Evolutionary conservation across 495 filamentous ascomycete genomes (phyloP).

Genomic region (Filosporella fistucella): DNA sequence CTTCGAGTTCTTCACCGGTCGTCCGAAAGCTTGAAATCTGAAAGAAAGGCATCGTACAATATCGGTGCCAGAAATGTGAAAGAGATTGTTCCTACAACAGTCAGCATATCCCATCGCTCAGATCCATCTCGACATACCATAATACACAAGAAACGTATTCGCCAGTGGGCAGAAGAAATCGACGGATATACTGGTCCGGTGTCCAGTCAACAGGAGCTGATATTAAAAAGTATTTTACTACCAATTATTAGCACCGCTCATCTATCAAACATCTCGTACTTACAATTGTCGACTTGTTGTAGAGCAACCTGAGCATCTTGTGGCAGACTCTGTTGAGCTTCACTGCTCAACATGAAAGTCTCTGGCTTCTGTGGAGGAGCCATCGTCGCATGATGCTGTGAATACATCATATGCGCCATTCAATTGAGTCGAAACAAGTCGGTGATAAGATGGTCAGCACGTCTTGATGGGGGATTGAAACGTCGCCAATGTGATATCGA

Average conservation of each 20-base stretch:
- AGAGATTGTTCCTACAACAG: conserved; percentile 84
- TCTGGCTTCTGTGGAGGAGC: conserved; percentile 76
- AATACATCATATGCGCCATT: conserved; percentile 43
- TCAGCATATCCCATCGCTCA: conserved; percentile 24
- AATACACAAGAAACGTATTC: conserved; percentile 98
- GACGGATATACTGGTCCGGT: conserved; percentile 90
- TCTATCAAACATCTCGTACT: conserved; percentile 28
- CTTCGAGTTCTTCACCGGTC: conserved; percentile 98
- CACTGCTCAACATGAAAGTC: conserved; percentile 95
- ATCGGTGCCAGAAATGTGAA: conserved; percentile 98
- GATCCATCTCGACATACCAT: conserved; percentile 55
- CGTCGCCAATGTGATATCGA: conserved; percentile 3
- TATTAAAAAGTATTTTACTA: conserved; percentile 99
- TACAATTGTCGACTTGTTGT: conserved; percentile 97
- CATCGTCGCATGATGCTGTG: conserved; percentile 45
- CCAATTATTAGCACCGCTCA: background rate
- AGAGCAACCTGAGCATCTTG: conserved; percentile 96
- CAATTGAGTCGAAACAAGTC: conserved; percentile 24
- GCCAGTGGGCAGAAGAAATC: conserved; percentile 92
- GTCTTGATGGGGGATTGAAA: conserved; percentile 13
- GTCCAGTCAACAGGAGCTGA: conserved; percentile 98
- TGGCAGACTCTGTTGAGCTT: conserved; percentile 92
- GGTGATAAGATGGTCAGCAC: conserved; percentile 13
- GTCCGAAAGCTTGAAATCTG: conserved; percentile 96
- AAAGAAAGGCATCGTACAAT: conserved; percentile 98